phyloP scores from a whole-genome alignment of 495 filamentous ascomycete species.

The Staphylotrichum longicolle region DNA sequence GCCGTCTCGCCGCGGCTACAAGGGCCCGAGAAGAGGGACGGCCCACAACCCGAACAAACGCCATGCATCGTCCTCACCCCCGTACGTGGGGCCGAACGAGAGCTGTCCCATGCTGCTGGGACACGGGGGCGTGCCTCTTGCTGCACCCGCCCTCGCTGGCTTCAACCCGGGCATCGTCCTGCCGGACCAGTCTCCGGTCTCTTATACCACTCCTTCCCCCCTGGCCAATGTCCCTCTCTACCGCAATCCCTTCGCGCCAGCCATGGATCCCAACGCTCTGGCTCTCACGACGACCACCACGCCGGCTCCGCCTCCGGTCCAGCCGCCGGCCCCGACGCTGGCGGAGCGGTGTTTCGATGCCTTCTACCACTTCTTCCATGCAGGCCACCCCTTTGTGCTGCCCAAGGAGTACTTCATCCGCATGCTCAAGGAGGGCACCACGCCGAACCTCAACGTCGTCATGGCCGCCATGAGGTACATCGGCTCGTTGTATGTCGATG shows the following conservation, averaged over 20 bases:
- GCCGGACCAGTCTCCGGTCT: conserved; percentile 39
- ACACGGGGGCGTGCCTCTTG: conserved; percentile 31
- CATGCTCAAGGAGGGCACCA: conserved; percentile 41
- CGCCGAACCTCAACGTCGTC: conserved; percentile 40
- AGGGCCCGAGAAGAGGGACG: conserved; percentile 44
- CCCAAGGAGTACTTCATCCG: conserved; percentile 48
- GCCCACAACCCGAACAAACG: conserved; percentile 52
- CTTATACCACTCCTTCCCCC: conserved; percentile 36
- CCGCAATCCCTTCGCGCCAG: conserved; percentile 36
- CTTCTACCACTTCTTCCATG: conserved; percentile 65
- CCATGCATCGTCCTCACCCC: conserved; percentile 48
- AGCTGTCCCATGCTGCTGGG: conserved; percentile 50
- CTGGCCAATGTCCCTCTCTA: conserved; percentile 38
- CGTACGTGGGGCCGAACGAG: conserved; percentile 34
- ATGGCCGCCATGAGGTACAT: conserved; percentile 68
- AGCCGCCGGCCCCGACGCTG: conserved; percentile 37
- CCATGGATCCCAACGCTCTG: conserved; percentile 32
- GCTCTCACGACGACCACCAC: conserved; percentile 30
- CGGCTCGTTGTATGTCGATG: conserved; percentile 58
- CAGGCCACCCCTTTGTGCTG: conserved; percentile 65
- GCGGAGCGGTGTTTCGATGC: conserved; percentile 54
- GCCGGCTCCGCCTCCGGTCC: conserved; percentile 19
- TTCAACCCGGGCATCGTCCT: conserved; percentile 42
- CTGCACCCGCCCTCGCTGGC: conserved; percentile 30
- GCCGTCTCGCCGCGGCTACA: conserved; percentile 52